phyloP scores from a whole-genome alignment of 805 yeast genomes.

The Lipomyces sp. region DNA sequence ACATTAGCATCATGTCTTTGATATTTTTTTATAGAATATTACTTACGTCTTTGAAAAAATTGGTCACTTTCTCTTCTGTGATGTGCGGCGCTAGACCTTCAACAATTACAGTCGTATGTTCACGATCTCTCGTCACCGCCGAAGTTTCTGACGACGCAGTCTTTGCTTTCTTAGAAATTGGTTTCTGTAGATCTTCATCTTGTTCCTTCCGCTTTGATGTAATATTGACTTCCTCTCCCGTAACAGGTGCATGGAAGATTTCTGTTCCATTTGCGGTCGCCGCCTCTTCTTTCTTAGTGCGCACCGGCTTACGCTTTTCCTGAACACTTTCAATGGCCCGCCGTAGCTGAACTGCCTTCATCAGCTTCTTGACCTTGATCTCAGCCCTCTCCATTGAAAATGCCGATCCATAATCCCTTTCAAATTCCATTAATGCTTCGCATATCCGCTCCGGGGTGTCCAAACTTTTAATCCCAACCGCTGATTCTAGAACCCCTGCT shows the following conservation, averaged over 20 bases:
- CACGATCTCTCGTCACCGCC: constrained; percentile 49
- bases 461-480: constrained; percentile 43
- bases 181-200: background rate
- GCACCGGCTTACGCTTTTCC: constrained; percentile 23
- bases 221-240: background rate
- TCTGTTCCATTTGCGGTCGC: background rate
- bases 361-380: constrained; percentile 42
- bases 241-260: background rate
- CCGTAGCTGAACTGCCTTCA: constrained; percentile 31
- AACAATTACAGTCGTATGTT: constrained; percentile 62
- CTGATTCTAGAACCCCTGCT: constrained; percentile 45
- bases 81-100: constrained; percentile 51
- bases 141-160: constrained; percentile 12
- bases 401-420: constrained; percentile 46
- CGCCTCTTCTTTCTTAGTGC: background rate
- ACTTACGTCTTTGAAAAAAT: constrained; percentile 54
- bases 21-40: background rate
- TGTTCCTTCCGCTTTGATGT: constrained; percentile 8
- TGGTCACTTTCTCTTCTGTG: constrained; percentile 49
- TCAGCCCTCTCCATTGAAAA: constrained; percentile 41
- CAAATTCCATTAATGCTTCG: constrained; percentile 52
- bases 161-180: constrained; percentile 14
- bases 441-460: constrained; percentile 59
- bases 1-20: background rate
- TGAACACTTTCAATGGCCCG: constrained; percentile 30